phyloP scores from a whole-genome alignment of 441 rosid species.

The Brassica hybrid region DNA sequence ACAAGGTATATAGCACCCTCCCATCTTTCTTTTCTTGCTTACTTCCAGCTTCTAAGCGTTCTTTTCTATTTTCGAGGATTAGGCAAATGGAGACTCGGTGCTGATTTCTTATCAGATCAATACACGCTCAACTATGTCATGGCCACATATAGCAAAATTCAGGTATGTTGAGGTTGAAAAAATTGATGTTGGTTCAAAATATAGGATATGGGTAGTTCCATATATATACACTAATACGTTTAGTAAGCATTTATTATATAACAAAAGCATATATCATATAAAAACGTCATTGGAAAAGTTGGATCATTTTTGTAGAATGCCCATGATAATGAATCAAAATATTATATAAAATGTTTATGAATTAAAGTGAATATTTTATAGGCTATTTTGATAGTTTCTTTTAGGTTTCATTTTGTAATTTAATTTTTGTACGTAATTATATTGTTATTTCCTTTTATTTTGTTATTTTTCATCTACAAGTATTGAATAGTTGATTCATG shows the following conservation, averaged over 20 bases:
- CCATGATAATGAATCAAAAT: conserved; percentile 8
- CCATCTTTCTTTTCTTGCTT: neutral
- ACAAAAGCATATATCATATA: neutral
- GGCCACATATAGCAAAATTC: conserved; percentile 75
- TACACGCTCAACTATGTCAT: conserved; percentile 63
- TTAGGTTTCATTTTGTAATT: neutral
- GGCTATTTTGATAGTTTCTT: neutral
- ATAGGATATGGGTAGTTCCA: conserved; percentile 35
- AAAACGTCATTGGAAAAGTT: neutral
- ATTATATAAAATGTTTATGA: neutral
- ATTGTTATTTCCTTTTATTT: neutral
- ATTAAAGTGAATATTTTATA: neutral
- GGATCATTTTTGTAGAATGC: conserved; percentile 33
- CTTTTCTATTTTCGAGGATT: conserved; percentile 27
- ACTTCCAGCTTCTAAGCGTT: neutral
- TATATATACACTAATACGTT: neutral
- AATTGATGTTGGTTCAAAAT: neutral
- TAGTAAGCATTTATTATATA: neutral
- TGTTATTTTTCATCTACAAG: neutral
- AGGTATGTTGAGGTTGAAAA: conserved; percentile 55
- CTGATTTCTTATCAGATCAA: conserved; percentile 54
- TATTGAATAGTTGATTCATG: neutral
- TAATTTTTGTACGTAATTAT: neutral
- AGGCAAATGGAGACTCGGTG: conserved; percentile 71
- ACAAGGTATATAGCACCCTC: conserved; percentile 40